phyloP scores from a whole-genome alignment of 768 basidiomycete genomes.

The Psilocybe tampanensis region DNA sequence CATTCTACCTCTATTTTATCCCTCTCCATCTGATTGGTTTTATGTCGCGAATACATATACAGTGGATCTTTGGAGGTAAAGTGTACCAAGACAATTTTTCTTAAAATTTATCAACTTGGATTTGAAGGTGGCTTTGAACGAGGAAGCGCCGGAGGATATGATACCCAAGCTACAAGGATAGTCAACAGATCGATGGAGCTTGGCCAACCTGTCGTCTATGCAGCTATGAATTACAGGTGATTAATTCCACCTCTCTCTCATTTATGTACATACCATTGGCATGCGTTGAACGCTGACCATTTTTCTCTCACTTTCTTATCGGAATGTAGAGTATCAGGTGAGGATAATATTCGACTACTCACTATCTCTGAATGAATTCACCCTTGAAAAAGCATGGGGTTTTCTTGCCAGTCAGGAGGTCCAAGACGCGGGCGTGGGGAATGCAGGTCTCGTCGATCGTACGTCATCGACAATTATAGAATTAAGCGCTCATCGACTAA shows the following conservation, averaged over 20 bases:
- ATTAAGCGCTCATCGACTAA: no score
- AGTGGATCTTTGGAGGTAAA: conserved; percentile 57
- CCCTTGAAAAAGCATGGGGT: conserved; percentile 40
- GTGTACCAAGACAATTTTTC: no score
- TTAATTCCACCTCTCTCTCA: not conserved
- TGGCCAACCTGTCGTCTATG: conserved; percentile 47
- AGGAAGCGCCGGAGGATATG: conserved; percentile 37
- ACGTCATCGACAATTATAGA: no score
- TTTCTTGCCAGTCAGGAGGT: conserved; percentile 57
- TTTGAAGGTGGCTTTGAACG: conserved; percentile 44
- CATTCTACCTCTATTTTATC: no score
- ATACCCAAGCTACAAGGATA: conserved; percentile 35
- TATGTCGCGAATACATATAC: not conserved
- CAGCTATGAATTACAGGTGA: conserved; percentile 55
- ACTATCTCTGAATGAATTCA: no score
- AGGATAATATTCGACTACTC: not conserved
- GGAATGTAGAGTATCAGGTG: conserved; percentile 24
- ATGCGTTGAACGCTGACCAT: no score
- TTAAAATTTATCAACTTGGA: conserved; percentile 8
- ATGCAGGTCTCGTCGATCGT: conserved; percentile 72
- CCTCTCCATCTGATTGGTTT: not conserved
- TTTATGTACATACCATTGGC: not conserved
- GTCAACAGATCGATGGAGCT: conserved; percentile 36
- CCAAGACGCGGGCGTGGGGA: conserved; percentile 52
- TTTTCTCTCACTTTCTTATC: no score